Conservation (phyloP, 106 monocot species). For the Dioscorea zingiberensis region DNA sequence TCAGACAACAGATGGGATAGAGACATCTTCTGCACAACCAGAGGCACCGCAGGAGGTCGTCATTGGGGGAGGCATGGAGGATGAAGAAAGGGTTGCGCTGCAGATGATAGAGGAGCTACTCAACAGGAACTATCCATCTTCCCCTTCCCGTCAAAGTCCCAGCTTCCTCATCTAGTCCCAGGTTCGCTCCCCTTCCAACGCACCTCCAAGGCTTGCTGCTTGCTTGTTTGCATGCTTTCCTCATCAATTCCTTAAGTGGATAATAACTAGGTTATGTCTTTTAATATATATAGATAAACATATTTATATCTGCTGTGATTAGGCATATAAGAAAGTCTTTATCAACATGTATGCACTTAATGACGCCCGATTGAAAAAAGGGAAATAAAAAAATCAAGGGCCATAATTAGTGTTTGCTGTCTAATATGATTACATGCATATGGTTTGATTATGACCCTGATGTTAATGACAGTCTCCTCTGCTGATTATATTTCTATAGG, state of each 20-base stretch:
- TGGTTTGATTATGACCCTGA: too few species aligned
- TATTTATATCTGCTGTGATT: background rate
- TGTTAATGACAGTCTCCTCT: too few species aligned
- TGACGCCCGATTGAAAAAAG: too few species aligned
- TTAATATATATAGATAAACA: too few species aligned
- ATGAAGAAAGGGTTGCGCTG: conserved; percentile 62
- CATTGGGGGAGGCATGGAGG: conserved; percentile 20
- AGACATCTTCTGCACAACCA: background rate
- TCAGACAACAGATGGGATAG: background rate
- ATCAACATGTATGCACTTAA: background rate
- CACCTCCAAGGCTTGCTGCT: background rate
- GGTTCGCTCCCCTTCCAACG: too few species aligned
- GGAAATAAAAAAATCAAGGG: too few species aligned
- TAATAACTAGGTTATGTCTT: too few species aligned
- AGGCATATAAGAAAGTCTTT: background rate
- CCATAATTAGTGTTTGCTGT: too few species aligned
- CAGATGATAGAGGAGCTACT: conserved; percentile 88
- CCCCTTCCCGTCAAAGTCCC: conserved; percentile 10
- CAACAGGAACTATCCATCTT: conserved; percentile 30
- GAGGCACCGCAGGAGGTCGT: background rate
- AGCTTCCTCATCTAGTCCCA: conserved; percentile 6
- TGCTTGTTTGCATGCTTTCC: background rate
- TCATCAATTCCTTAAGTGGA: background rate
- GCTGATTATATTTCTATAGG: too few species aligned
- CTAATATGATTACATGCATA: too few species aligned